These are phyloP conservation scores for Primulina tabacum DNA, from an alignment of 257 asterid species.

Conservation along the genomic window DNA sequence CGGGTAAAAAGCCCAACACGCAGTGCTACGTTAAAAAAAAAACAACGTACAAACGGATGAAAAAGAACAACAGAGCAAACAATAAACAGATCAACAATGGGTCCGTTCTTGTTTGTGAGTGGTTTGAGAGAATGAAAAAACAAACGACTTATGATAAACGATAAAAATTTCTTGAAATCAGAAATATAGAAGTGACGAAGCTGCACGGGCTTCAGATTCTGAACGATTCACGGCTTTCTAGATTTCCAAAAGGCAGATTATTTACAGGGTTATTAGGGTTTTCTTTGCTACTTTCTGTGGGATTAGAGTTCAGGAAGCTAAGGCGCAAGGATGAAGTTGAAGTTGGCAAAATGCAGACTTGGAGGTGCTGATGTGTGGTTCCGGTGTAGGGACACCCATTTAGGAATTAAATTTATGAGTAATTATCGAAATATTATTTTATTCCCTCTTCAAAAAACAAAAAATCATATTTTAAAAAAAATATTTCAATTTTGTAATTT, in stretches of 20 bases:
- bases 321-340: too few species aligned
- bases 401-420: too few species aligned
- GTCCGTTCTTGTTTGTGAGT: not conserved
- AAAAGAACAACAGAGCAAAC: not conserved
- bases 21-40: slow-evolving; percentile 26
- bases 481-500: too few species aligned
- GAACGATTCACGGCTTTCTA: not conserved
- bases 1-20: slow-evolving; percentile 39
- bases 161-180: not conserved
- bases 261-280: not conserved
- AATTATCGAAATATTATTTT: too few species aligned
- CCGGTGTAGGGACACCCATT: too few species aligned
- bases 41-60: not conserved
- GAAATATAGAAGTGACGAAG: not conserved
- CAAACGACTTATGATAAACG: not conserved
- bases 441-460: too few species aligned
- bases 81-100: not conserved
- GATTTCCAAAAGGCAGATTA: not conserved
- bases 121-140: not conserved
- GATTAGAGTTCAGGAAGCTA: too few species aligned
- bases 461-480: too few species aligned
- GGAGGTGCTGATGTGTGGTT: too few species aligned
- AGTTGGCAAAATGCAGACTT: too few species aligned
- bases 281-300: too few species aligned
- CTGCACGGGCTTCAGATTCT: not conserved